Conservation (phyloP, 805 yeast genomes). For the Ogataea pini region DNA sequence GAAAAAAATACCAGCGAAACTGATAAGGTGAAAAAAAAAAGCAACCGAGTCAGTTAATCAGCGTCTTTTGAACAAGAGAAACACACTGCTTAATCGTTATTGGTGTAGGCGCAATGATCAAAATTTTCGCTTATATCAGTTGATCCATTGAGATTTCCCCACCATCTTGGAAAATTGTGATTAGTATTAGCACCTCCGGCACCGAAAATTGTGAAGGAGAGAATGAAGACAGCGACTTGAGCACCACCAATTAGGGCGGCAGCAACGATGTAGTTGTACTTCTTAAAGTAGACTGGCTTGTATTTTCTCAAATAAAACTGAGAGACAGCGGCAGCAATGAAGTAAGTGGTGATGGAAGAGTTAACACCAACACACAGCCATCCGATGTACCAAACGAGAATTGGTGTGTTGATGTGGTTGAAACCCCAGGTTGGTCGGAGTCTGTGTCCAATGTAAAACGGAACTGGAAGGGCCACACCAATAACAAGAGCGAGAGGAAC, state of each 20-base stretch:
- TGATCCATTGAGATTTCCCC: slow-evolving; percentile 32
- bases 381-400: slow-evolving; percentile 35
- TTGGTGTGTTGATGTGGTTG: slow-evolving; percentile 28
- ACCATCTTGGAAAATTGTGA: slow-evolving; percentile 35
- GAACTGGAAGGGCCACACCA: slow-evolving; percentile 33
- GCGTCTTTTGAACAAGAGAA: too few species aligned
- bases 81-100: slow-evolving; percentile 8
- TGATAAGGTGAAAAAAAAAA: too few species aligned
- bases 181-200: slow-evolving; percentile 33
- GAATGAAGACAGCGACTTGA: slow-evolving; percentile 35
- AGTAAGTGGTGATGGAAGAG: slow-evolving; percentile 33
- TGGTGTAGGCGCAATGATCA: slow-evolving; percentile 19
- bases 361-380: slow-evolving; percentile 37
- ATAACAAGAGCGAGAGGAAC: slow-evolving; percentile 32
- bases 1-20: neutral
- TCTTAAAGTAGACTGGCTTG: slow-evolving; percentile 34
- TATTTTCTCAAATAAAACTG: slow-evolving; percentile 31
- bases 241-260: slow-evolving; percentile 52
- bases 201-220: slow-evolving; percentile 36
- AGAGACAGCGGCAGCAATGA: slow-evolving; percentile 30
- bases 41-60: too few species aligned
- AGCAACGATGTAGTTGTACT: slow-evolving; percentile 51
- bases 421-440: slow-evolving; percentile 34
- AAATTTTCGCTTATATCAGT: slow-evolving; percentile 18
- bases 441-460: slow-evolving; percentile 32